These are phyloP conservation scores for Hippophae gyantsensis DNA, from an alignment of 306 rosid species.

Conservation along the genomic window DNA sequence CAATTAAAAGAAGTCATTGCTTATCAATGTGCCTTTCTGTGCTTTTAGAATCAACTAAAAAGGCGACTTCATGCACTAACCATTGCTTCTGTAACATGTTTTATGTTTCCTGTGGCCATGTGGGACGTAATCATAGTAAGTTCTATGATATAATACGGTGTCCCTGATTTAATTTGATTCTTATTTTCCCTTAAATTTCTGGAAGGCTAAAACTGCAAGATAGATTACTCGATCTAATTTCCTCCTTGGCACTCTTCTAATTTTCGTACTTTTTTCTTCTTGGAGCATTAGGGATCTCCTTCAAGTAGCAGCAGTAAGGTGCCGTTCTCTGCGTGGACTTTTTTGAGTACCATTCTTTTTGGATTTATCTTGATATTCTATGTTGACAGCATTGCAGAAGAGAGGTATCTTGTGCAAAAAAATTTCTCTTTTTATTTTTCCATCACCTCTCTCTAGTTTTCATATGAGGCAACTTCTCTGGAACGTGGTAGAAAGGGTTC, in stretches of 20 bases:
- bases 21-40: constrained; percentile 20
- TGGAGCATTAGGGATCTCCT: constrained; percentile 64
- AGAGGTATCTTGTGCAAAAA: constrained; percentile 41
- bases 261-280: constrained; percentile 2
- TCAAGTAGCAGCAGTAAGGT: constrained; percentile 49
- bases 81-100: constrained; percentile 91
- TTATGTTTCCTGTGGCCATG: constrained; percentile 95
- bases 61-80: constrained; percentile 89
- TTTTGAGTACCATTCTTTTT: constrained; percentile 71
- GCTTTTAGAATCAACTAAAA: constrained; percentile 85
- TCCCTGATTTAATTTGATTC: constrained; percentile 11
- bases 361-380: constrained; percentile 87
- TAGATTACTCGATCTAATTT: too few species aligned
- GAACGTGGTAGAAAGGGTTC: constrained; percentile 71
- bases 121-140: constrained; percentile 90
- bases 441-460: not conserved
- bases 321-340: constrained; percentile 93
- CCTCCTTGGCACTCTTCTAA: not conserved
- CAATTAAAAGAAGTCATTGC: constrained; percentile 11
- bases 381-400: constrained; percentile 88
- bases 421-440: not conserved
- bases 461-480: constrained; percentile 70
- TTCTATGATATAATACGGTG: constrained; percentile 8
- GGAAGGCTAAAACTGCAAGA: too few species aligned
- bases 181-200: not conserved